Percentiles rank a stretch among this genome's conserved stretches.
Conservation (phyloP, 345 rosid species). For the Eucalyptus erythrocorys region DNA sequence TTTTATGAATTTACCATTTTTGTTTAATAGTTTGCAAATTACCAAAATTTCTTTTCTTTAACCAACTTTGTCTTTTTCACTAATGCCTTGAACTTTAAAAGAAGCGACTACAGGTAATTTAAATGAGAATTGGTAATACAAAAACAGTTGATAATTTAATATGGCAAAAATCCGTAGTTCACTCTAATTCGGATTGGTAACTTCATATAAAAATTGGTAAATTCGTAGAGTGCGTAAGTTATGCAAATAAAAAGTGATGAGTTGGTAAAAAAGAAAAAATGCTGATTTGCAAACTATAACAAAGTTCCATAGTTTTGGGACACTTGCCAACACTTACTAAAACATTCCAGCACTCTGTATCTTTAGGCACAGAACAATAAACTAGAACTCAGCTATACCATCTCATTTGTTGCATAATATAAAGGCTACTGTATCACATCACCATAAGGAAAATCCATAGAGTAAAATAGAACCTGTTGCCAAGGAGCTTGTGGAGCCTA, state of each 20-base stretch:
- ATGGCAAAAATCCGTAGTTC: not conserved
- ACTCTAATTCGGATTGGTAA: not conserved
- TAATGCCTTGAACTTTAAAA: not conserved
- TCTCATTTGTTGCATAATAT: not conserved
- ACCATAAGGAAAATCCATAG: not conserved
- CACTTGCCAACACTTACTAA: not conserved
- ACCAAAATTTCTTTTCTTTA: not conserved
- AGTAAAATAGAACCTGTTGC: not conserved
- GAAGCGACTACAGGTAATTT: not conserved
- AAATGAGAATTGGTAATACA: not conserved
- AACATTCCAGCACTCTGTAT: not conserved
- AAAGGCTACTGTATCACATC: not conserved
- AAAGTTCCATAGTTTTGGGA: not conserved
- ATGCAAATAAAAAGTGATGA: not conserved
- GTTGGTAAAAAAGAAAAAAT: not conserved
- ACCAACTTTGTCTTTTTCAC: not conserved
- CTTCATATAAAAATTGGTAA: not conserved
- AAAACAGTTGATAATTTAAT: not conserved
- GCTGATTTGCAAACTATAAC: not conserved
- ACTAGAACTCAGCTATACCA: not conserved
- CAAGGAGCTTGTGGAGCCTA: not conserved
- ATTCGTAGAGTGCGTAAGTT: fast-evolving
- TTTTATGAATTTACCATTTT: not conserved
- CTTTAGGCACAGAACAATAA: not conserved
- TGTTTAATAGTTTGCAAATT: not conserved